These are phyloP conservation scores for Brasenia schreberi DNA, from an alignment of 164 flowering plant genomes.

Conservation along the genomic window DNA sequence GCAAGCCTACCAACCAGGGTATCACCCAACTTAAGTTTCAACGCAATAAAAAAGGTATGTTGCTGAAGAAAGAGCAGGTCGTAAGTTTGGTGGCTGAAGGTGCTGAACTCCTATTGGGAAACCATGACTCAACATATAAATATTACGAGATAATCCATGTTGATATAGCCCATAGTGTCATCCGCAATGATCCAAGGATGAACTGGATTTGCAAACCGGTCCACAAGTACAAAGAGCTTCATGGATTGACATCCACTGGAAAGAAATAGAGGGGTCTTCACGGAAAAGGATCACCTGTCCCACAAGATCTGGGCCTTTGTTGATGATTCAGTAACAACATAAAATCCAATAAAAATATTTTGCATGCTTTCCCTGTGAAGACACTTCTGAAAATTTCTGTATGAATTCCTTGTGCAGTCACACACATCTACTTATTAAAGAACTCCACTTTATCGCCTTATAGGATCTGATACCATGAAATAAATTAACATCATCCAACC, in stretches of 20 bases:
- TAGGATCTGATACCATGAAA: too few species aligned
- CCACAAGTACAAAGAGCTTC: slow-evolving; percentile 43
- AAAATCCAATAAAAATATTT: too few species aligned
- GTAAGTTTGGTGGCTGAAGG: slow-evolving; percentile 66
- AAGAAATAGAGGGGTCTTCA: slow-evolving; percentile 42
- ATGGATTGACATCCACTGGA: slow-evolving; percentile 43
- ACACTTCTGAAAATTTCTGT: too few species aligned
- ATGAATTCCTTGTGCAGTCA: too few species aligned
- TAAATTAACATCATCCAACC: too few species aligned
- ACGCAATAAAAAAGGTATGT: slow-evolving; percentile 62
- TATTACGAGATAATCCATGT: slow-evolving; percentile 60
- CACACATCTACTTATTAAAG: too few species aligned
- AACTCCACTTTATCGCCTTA: too few species aligned
- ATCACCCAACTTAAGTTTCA: slow-evolving; percentile 63
- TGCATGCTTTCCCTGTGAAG: too few species aligned
- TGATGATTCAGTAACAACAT: neutral
- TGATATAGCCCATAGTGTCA: slow-evolving; percentile 47
- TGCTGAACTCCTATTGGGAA: slow-evolving; percentile 72
- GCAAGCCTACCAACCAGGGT: slow-evolving; percentile 68
- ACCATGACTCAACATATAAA: slow-evolving; percentile 63
- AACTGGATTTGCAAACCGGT: slow-evolving; percentile 49
- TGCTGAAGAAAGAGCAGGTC: slow-evolving; percentile 74
- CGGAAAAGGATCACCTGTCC: slow-evolving; percentile 32
- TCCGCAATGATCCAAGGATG: slow-evolving; percentile 62
- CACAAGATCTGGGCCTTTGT: slow-evolving; percentile 33